A percentile compares a stretch with the other conserved stretches of the same genome.
phyloP scores from a whole-genome alignment of 108 stramenopile species.

The Ochromonas danica region DNA sequence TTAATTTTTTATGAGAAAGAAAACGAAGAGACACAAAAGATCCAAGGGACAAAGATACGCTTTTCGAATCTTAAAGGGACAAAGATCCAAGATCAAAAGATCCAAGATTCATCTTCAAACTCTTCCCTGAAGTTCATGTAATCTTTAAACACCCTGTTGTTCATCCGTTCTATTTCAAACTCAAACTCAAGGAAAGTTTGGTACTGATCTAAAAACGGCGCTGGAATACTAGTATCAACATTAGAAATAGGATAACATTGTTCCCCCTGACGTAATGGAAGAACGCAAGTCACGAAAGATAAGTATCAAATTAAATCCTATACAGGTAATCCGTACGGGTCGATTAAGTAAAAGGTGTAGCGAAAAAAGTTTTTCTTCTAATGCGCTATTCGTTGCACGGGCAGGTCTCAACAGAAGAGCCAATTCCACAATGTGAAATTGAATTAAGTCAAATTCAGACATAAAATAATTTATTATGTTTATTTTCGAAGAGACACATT shows the following conservation, averaged over 20 bases:
- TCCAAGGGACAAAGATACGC: slow-evolving; percentile 14
- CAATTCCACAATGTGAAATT: slow-evolving; percentile 17
- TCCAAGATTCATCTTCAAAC: slow-evolving; percentile 16
- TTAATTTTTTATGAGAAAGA: slow-evolving; percentile 18
- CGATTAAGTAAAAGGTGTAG: slow-evolving; percentile 16
- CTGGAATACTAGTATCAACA: slow-evolving; percentile 16
- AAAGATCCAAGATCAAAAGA: slow-evolving; percentile 17
- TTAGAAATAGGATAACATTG: slow-evolving; percentile 17
- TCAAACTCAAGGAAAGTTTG: slow-evolving; percentile 16
- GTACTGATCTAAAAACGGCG: slow-evolving; percentile 15
- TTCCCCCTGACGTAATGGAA: slow-evolving; percentile 14
- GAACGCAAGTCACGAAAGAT: slow-evolving; percentile 15
- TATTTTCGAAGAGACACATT: slow-evolving; percentile 17
- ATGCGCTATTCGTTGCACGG: slow-evolving; percentile 13
- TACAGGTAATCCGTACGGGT: slow-evolving; percentile 14
- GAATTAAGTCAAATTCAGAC: slow-evolving; percentile 17
- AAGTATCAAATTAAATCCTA: slow-evolving; percentile 17
- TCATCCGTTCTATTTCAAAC: slow-evolving; percentile 16
- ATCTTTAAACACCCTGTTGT: slow-evolving; percentile 16
- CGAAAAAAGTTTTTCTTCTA: slow-evolving; percentile 17
- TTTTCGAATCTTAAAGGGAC: slow-evolving; percentile 16
- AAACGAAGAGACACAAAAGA: slow-evolving; percentile 16
- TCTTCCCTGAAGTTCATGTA: slow-evolving; percentile 15
- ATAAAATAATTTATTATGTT: slow-evolving; percentile 18
- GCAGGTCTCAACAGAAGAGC: slow-evolving; percentile 13